Evolutionary conservation across 164 flowering plant species (phyloP), one percentile per base, ranked within the genome.

Genomic region (Liquidambar formosana): DNA sequence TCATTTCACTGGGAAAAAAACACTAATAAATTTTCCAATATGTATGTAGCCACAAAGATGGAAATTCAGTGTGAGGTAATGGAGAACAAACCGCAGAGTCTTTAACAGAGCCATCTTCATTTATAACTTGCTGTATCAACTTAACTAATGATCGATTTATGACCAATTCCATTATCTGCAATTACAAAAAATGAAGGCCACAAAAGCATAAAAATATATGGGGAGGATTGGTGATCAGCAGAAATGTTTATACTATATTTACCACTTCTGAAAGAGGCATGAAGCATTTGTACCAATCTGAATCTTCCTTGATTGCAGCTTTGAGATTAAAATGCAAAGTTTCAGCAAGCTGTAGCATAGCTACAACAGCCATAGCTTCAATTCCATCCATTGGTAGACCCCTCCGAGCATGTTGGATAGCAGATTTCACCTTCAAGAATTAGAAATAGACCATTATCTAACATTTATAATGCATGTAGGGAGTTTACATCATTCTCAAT

Each of bases 231-330:
- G 25, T 38, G 0, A 21, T 13, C 8, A 16, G 28, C 16, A 51
- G 18, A 28, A 27, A 44, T n/a, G 19, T 13, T 63, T 25, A 47
- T 15, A 13, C 22, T 44, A n/a, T 54, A 66, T 48, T 54, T 83
- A 92, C 97, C 95, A 82, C 58, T 78, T 85, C 81, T 26, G 89
- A 54, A 18, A 95, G 86, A 69, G 99, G 97, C 95, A 87, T 85
- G 77, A 92, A 88, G 61, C 87, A 84, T 23, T 51, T 71, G 59
- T 81, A 80, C 88, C 89, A 88, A 68, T 89, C 94, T 38, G 82
- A 75, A 70, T 88, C 95, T 74, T 88, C 87, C 76, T 86, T 92
- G 44, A 87, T 52, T 45, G 89, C 88, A 65, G 82, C 80, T 81
- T 85, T 87, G 19, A 92, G 67, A 76, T 76, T 81, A 13, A 71